These are phyloP conservation scores for Porcisia hertigi DNA, from an alignment of 208 protist genomes.

Conservation along the genomic window DNA sequence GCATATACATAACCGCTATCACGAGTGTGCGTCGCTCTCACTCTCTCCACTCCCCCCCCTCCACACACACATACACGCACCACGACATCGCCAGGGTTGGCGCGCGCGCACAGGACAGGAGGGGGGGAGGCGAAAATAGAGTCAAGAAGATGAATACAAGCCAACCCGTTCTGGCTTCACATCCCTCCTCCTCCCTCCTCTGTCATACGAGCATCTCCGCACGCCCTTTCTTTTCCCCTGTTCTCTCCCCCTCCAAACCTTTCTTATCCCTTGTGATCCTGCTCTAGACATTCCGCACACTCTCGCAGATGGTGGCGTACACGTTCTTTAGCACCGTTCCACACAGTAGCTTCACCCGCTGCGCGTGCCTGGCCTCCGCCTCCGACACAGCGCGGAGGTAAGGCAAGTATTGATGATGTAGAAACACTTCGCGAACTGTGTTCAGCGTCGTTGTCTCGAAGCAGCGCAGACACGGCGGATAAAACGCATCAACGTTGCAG, in stretches of 20 bases:
- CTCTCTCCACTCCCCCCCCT: background rate
- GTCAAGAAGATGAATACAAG: no score
- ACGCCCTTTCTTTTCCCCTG: background rate
- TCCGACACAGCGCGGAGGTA: constrained; percentile 40
- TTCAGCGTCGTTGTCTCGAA: constrained; percentile 48
- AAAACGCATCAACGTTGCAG: background rate
- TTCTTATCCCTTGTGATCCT: no score
- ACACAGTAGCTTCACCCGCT: constrained; percentile 58
- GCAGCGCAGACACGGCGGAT: constrained; percentile 17
- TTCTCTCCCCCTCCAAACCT: background rate
- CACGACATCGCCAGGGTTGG: no score
- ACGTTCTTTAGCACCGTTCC: constrained; percentile 63
- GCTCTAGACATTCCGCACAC: constrained; percentile 7
- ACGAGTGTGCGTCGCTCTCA: background rate
- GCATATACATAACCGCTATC: background rate
- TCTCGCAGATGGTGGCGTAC: constrained; percentile 34
- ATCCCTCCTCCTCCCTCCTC: no score
- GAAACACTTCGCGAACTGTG: constrained; percentile 46
- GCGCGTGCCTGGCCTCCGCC: constrained; percentile 47
- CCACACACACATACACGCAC: no score
- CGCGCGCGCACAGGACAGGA: no score
- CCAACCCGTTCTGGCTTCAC: no score
- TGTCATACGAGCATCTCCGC: no score
- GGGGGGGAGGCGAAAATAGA: no score
- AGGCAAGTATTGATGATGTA: constrained; percentile 51